Evolutionary conservation across 352 stramenopile genomes (phyloP).

Genomic region (Peronospora farinosa): DNA sequence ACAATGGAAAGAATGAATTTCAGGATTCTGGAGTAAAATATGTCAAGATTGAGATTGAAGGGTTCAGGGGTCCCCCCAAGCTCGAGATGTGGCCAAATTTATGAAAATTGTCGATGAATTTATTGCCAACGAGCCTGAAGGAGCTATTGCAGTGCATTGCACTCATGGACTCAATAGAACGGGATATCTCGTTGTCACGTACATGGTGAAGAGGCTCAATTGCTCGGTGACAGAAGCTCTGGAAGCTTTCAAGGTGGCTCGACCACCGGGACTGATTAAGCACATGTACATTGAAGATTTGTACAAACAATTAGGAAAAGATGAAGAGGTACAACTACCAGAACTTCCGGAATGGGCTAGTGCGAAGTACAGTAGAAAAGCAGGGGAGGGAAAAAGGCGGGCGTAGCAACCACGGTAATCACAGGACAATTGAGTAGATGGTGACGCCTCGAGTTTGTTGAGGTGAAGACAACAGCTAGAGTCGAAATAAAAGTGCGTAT

Average conservation of each 20-base stretch:
- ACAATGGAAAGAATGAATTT: constrained; percentile 54
- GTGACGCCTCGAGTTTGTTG: background rate
- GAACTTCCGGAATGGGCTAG: constrained; percentile 54
- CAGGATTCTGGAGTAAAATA: constrained; percentile 46
- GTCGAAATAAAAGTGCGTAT: constrained; percentile 20
- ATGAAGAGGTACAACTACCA: constrained; percentile 43
- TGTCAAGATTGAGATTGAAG: constrained; percentile 73
- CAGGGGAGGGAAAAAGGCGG: background rate
- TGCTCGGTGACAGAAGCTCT: constrained; percentile 54
- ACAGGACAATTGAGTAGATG: constrained; percentile 6
- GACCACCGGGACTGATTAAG: constrained; percentile 74
- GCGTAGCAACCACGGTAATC: background rate
- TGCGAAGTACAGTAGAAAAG: constrained; percentile 54
- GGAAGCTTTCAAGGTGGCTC: constrained; percentile 50
- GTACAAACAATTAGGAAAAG: constrained; percentile 39
- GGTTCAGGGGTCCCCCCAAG: constrained; percentile 49
- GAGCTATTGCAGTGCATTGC: constrained; percentile 66
- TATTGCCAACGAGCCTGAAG: constrained; percentile 29
- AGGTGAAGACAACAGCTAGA: constrained; percentile 26
- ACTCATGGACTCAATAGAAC: constrained; percentile 77
- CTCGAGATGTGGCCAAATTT: constrained; percentile 51
- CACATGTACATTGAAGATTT: constrained; percentile 79
- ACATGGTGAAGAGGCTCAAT: constrained; percentile 50
- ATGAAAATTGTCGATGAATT: constrained; percentile 63
- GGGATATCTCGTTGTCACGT: constrained; percentile 68